phyloP scores from a whole-genome alignment of 2,329 filamentous ascomycete genomes.

The Fusarium fujikuroi region DNA sequence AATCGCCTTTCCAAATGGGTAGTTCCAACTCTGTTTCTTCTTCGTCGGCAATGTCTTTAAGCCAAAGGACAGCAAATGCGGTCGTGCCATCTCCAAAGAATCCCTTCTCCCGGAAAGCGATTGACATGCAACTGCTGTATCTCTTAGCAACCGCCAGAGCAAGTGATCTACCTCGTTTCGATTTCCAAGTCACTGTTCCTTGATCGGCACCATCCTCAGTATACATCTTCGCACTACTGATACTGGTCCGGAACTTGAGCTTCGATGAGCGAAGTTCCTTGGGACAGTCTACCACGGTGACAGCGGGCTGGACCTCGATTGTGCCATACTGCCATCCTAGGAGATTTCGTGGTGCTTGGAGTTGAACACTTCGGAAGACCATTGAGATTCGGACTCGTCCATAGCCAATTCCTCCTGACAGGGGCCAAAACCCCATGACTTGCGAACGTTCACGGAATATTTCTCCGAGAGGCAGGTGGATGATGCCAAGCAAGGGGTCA shows the following conservation, averaged over 20 bases:
- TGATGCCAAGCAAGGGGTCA: constrained; percentile 74
- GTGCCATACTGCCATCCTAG: constrained; percentile 80
- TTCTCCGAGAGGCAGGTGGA: constrained; percentile 72
- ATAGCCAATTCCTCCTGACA: constrained; percentile 78
- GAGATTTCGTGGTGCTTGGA: constrained; percentile 67
- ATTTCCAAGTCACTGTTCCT: constrained; percentile 57
- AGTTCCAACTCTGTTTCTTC: constrained; percentile 68
- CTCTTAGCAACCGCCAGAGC: constrained; percentile 69
- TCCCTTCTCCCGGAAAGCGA: constrained; percentile 59
- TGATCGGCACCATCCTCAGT: constrained; percentile 53
- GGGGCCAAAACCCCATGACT: constrained; percentile 71
- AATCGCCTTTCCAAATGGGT: constrained; percentile 72
- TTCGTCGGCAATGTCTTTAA: constrained; percentile 76
- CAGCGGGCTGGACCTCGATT: constrained; percentile 68
- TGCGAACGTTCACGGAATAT: constrained; percentile 72
- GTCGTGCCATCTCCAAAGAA: constrained; percentile 63
- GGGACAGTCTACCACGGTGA: constrained; percentile 57
- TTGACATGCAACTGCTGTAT: constrained; percentile 66
- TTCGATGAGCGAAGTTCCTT: constrained; percentile 60
- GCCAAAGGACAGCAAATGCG: constrained; percentile 74
- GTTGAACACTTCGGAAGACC: constrained; percentile 76
- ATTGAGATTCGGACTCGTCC: constrained; percentile 75
- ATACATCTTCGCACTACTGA: constrained; percentile 69
- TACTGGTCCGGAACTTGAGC: constrained; percentile 68
- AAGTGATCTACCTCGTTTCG: constrained; percentile 56